Evolutionary conservation across 768 basidiomycete genomes (phyloP).

Genomic region (Lactarius akahatsu): DNA sequence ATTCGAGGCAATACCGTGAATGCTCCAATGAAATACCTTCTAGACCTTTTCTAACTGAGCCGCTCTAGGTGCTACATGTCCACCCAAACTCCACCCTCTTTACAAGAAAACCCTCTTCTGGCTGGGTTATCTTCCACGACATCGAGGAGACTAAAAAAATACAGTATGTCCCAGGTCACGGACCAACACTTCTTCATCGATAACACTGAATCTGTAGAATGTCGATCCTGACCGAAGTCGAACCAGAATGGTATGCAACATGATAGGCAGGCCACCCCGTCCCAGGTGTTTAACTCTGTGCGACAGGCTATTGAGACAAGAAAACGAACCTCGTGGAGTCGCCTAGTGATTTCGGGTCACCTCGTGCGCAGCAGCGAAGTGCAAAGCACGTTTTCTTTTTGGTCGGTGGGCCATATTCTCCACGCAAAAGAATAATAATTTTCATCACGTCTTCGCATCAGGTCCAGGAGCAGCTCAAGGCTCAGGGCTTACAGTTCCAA

Average conservation of each 20-base stretch:
- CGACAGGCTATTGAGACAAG: conserved; percentile 20
- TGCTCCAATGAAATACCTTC: conserved; percentile 15
- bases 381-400: not conserved
- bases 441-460: not conserved
- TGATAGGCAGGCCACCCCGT: conserved; percentile 12
- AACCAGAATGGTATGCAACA: conserved; percentile 78
- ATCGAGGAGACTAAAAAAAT: conserved; percentile 96
- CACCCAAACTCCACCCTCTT: conserved; percentile 96
- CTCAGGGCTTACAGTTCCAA: not conserved
- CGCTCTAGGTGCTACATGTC: conserved; percentile 69
- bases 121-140: conserved; percentile 95
- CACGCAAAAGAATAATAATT: not conserved
- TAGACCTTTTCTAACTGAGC: conserved; percentile 21
- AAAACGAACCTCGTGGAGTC: not conserved
- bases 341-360: not conserved
- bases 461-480: not conserved
- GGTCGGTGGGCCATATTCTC: not conserved
- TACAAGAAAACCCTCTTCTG: conserved; percentile 84
- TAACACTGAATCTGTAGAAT: conserved; percentile 54
- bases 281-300: not conserved
- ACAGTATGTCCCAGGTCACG: conserved; percentile 53
- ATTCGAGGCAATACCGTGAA: conserved; percentile 81
- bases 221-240: conserved; percentile 88
- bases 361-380: not conserved
- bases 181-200: conserved; percentile 8